phyloP scores from a whole-genome alignment of 495 filamentous ascomycete genomes.

The Bacidia gigantensis region DNA sequence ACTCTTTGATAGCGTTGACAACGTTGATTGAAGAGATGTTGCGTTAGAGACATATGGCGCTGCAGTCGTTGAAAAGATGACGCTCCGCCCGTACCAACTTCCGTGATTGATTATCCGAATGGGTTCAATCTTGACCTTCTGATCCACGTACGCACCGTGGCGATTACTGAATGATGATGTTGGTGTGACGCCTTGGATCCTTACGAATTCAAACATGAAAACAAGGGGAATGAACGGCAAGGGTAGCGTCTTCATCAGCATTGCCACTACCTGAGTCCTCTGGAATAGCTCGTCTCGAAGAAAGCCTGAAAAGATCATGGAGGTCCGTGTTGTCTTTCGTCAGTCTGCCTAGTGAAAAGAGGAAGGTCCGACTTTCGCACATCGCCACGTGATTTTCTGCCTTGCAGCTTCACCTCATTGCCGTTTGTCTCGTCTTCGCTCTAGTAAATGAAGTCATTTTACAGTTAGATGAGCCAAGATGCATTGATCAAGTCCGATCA shows the following conservation, averaged over 20 bases:
- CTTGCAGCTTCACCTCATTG: no score
- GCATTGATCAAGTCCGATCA: no score
- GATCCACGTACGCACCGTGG: slow-evolving; percentile 4
- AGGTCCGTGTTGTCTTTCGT: no score
- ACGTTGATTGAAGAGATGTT: neutral
- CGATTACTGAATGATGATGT: slow-evolving; percentile 1
- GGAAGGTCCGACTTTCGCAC: neutral
- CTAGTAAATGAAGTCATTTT: no score
- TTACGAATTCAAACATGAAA: neutral
- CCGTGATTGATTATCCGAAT: slow-evolving; percentile 12
- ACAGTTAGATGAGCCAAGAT: no score
- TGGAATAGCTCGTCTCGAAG: no score
- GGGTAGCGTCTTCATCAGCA: neutral
- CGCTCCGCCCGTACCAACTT: slow-evolving; percentile 9
- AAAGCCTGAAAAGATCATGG: no score
- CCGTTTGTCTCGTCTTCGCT: no score
- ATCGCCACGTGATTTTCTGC: neutral
- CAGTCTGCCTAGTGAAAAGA: no score
- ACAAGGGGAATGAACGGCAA: neutral
- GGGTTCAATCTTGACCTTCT: slow-evolving; percentile 1
- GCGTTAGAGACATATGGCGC: neutral
- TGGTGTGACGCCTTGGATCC: slow-evolving; percentile 8
- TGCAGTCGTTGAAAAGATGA: neutral
- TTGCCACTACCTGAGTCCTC: no score
- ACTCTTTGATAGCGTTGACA: neutral